A percentile compares a stretch with the other conserved stretches of the same genome.
Conservation (phyloP, 371 early-diverging fungal species). For the Mucor saturninus region DNA sequence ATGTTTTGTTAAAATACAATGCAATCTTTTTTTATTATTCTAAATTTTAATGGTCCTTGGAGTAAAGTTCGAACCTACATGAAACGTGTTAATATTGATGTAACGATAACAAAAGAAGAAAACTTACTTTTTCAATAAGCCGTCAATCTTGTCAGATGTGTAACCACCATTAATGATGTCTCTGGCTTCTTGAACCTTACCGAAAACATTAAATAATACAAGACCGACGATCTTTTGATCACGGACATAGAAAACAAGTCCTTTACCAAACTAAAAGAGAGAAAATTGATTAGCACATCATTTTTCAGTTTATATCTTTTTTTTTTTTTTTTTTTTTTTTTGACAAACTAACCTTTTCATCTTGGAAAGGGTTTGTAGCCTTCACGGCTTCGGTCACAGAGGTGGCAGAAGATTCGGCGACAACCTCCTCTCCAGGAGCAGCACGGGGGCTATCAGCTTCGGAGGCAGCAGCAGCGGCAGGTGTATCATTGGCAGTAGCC, state of each 20-base stretch:
- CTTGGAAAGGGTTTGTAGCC: slow-evolving; percentile 30
- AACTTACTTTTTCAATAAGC: slow-evolving; percentile 38
- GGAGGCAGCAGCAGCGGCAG: slow-evolving; percentile 46
- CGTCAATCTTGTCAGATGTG: slow-evolving; percentile 53
- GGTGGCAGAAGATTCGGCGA: slow-evolving; percentile 15
- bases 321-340: neutral
- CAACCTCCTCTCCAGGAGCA: slow-evolving; percentile 35
- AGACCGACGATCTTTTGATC: slow-evolving; percentile 72
- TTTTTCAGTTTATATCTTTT: slow-evolving; percentile 22
- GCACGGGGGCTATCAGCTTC: slow-evolving; percentile 43
- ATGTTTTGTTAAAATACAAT: neutral
- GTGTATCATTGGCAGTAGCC: slow-evolving; percentile 56
- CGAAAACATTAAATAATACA: slow-evolving; percentile 73
- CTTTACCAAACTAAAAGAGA: slow-evolving; percentile 60
- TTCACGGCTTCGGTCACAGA: slow-evolving; percentile 36
- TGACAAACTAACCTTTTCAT: slow-evolving; percentile 35
- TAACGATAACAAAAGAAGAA: neutral
- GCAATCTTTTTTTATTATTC: neutral
- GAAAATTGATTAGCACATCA: no score
- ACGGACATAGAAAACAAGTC: slow-evolving; percentile 73
- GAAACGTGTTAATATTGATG: neutral
- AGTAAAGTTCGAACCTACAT: slow-evolving; percentile 25
- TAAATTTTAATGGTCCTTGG: slow-evolving; percentile 20
- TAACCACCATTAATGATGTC: slow-evolving; percentile 59
- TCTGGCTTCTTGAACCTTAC: slow-evolving; percentile 74